Conservation (phyloP, 2,329 filamentous ascomycete species). For the Xylariomycetidae sp. region DNA sequence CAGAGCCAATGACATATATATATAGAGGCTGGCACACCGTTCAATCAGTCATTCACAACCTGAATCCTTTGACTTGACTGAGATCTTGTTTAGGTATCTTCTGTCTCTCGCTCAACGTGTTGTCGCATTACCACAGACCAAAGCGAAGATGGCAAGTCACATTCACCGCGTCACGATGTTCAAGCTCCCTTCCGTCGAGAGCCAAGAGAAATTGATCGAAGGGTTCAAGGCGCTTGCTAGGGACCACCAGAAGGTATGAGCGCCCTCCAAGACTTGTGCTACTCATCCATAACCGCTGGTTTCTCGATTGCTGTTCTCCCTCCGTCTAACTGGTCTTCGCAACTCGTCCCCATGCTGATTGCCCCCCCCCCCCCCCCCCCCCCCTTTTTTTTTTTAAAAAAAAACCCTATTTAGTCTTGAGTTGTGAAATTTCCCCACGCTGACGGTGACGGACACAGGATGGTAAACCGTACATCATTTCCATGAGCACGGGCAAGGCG, state of each 20-base stretch:
- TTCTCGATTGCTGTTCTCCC: background rate
- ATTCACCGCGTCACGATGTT: slow-evolving; percentile 50
- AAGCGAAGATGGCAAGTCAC: slow-evolving; percentile 34
- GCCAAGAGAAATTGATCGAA: slow-evolving; percentile 39
- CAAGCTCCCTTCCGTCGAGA: slow-evolving; percentile 42
- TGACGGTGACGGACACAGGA: slow-evolving; percentile 42
- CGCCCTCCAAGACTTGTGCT: slow-evolving; percentile 1
- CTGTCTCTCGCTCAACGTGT: background rate
- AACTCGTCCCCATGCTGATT: background rate
- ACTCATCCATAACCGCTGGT: background rate
- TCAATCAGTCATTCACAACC: no score
- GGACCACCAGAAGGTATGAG: slow-evolving; percentile 38
- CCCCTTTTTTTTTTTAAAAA: no score
- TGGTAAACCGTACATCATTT: slow-evolving; percentile 65
- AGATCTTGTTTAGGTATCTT: background rate
- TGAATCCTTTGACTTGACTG: no score
- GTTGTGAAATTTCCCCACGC: background rate
- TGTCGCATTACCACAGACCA: no score
- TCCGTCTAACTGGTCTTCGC: background rate
- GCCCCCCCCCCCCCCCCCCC: no score
- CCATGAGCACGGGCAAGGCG: slow-evolving; percentile 47
- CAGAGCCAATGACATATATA: no score
- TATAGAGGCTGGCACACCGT: no score
- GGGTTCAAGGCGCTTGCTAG: slow-evolving; percentile 38
- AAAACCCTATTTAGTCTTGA: background rate